phyloP scores from a whole-genome alignment of 768 basidiomycete species.

The Phaffia tasmanica region DNA sequence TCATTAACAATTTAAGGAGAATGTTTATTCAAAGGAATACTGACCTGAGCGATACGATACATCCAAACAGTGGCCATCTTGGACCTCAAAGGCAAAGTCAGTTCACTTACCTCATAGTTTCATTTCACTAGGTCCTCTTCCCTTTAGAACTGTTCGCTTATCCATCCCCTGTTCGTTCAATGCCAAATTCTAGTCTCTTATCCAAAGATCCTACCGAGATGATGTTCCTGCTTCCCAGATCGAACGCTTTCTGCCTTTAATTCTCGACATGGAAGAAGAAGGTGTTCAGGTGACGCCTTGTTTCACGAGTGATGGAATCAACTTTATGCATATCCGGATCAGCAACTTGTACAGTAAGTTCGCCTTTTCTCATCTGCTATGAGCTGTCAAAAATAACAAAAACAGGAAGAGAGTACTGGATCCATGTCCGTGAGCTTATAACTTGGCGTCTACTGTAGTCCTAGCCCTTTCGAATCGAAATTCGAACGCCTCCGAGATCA shows the following conservation, averaged over 20 bases:
- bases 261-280: conserved; percentile 95
- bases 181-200: conserved; percentile 50
- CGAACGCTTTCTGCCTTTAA: conserved; percentile 82
- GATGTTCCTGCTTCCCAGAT: conserved; percentile 82
- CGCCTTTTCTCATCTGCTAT: neutral
- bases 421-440: neutral
- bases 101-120: conserved; percentile 1
- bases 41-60: too few species aligned
- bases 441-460: conserved; percentile 44
- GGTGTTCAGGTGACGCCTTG: conserved; percentile 92
- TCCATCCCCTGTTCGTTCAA: neutral
- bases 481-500: conserved; percentile 87
- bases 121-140: neutral
- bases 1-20: too few species aligned
- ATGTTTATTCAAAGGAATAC: too few species aligned
- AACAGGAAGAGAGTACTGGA: neutral
- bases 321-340: conserved; percentile 97
- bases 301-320: conserved; percentile 86
- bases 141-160: neutral
- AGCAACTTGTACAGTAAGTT: conserved; percentile 88
- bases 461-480: conserved; percentile 93
- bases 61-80: conserved; percentile 62
- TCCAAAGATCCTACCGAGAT: conserved; percentile 91
- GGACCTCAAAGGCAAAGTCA: conserved; percentile 85
- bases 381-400: neutral